Evolutionary conservation across 1,139 yeast genomes (phyloP), one percentile per base, ranked within the genome.

Genomic region (Debaryomyces coudertii): DNA sequence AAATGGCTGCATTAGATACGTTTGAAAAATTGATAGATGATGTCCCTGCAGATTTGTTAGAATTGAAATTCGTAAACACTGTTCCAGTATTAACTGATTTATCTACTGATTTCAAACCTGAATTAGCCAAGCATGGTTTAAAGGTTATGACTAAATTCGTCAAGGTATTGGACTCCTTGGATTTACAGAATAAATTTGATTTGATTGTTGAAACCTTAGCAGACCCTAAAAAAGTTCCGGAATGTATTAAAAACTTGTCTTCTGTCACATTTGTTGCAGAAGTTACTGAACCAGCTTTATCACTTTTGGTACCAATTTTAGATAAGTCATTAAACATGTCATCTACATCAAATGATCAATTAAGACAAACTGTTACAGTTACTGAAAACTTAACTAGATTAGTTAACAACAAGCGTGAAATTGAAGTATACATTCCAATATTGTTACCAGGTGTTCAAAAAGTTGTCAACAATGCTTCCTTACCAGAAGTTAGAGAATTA

Each of bases 221-320:
- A 42, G 88, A 93, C 62, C 98, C 98, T 39, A 78, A 77, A 54
- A 87, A 87, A 63, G 96, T 92, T 43, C 87, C 97, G 47, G 87
- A 83, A 49, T 90, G 97, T 68, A 89, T 93, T 67, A 89, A 87
- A 68, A 83, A 92, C 43, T 79, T 93, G 53, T 87, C 97, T 2
- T 88, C 95, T 40, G 98, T 93, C 45, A 93, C 99, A 0, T 93
- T 93, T 66, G 99, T 93, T 43, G 97, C 99, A 41, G 99, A 93
- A 73, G 99, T 93, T 52, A 93, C 98, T 14, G 98, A 92, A 70
- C 95, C 98, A 7, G 95, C 96, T 6, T 77, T 93, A 55, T 82
- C 98, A 4, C 73, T 93, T 49, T 77, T 93, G 57, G 97, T 90
- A 35, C 99, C 99, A 43, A 92, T 92, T 56, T 79, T 93, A 61